Evolutionary conservation across 148 eudicot genomes (phyloP).

Genomic region (Spergularia marina): DNA sequence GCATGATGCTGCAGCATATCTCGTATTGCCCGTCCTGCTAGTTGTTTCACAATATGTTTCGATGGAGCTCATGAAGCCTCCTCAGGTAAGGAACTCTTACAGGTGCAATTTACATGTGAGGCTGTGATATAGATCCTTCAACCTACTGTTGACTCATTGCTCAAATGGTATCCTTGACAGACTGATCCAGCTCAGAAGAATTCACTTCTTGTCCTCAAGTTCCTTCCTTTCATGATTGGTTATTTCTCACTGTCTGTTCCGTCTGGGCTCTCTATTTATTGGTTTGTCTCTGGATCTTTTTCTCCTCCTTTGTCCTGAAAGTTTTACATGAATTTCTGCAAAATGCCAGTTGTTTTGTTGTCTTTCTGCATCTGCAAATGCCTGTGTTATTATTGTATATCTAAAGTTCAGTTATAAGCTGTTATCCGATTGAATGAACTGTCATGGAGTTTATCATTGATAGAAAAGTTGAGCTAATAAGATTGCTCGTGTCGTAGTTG

Average conservation of each 20-base stretch:
- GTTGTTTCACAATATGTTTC: conserved; percentile 88
- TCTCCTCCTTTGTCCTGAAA: conserved; percentile 7
- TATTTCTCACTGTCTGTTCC: conserved; percentile 97
- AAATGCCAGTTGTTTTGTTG: neutral
- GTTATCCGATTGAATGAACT: neutral
- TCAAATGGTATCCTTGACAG: conserved; percentile 48
- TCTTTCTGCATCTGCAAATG: neutral
- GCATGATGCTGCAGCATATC: conserved; percentile 90
- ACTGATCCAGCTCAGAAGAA: conserved; percentile 94
- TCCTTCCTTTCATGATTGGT: conserved; percentile 98
- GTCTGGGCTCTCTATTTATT: conserved; percentile 93
- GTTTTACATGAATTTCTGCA: neutral
- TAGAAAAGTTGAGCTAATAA: neutral
- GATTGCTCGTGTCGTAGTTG: neutral
- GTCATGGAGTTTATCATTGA: neutral
- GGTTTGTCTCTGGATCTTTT: conserved; percentile 46
- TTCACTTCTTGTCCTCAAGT: conserved; percentile 83
- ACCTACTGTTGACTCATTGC: conserved; percentile 16
- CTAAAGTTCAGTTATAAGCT: neutral
- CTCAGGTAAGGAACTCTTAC: conserved; percentile 51
- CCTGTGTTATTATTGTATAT: neutral
- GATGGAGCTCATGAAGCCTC: conserved; percentile 99
- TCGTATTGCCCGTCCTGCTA: conserved; percentile 89
- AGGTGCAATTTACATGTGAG: neutral
- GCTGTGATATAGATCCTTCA: conserved; percentile 6